These are phyloP conservation scores for Komagataella phaffii DNA, from an alignment of 805 yeast genomes.

Conservation along the genomic window DNA sequence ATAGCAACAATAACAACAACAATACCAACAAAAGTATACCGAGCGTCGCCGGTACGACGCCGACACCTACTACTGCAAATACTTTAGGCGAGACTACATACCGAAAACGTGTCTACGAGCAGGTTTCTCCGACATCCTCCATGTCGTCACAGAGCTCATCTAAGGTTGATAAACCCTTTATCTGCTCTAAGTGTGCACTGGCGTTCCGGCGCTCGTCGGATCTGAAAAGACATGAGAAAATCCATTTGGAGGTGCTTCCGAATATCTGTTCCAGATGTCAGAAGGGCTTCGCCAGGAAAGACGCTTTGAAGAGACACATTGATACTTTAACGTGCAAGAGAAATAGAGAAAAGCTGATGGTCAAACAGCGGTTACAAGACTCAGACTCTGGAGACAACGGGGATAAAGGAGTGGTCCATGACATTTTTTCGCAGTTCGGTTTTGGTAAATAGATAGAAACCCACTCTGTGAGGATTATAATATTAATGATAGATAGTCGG, in stretches of 20 bases:
- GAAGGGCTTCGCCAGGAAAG: slow-evolving; percentile 75
- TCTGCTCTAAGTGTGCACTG: slow-evolving; percentile 47
- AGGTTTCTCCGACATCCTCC: background rate
- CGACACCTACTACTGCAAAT: background rate
- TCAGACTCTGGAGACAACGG: background rate
- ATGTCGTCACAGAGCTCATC: background rate
- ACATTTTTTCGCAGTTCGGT: slow-evolving; percentile 2
- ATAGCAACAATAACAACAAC: background rate
- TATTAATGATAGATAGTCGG: background rate
- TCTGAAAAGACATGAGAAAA: slow-evolving; percentile 63
- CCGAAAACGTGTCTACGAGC: background rate
- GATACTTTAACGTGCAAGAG: slow-evolving; percentile 67
- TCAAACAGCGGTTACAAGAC: slow-evolving; percentile 3
- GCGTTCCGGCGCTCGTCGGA: slow-evolving; percentile 58
- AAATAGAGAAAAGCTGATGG: slow-evolving; percentile 41
- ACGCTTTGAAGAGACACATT: slow-evolving; percentile 65
- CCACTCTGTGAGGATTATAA: background rate
- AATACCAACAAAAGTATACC: background rate
- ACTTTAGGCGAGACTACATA: background rate
- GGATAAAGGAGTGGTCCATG: slow-evolving; percentile 1
- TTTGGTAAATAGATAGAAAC: background rate
- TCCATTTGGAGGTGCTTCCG: slow-evolving; percentile 59
- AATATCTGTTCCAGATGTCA: slow-evolving; percentile 67
- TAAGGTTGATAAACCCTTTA: slow-evolving; percentile 17
- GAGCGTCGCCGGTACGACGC: background rate